A percentile compares a stretch with the other conserved stretches of the same genome.
Evolutionary conservation across 805 yeast species (phyloP).

Genomic region (Komagataella kurtzmanii): DNA sequence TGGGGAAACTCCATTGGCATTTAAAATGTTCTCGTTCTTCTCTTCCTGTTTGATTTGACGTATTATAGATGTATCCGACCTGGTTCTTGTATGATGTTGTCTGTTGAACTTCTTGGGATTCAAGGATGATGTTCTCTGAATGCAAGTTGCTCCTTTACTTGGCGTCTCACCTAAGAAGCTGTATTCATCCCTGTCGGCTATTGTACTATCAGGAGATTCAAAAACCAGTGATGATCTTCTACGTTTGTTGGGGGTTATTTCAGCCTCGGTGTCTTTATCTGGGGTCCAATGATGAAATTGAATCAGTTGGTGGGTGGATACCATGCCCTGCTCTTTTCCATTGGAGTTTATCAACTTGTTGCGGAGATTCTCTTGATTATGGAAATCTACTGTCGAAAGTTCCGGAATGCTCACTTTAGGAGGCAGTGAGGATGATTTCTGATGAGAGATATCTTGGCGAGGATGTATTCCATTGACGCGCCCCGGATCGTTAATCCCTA

Average conservation of each 20-base stretch:
- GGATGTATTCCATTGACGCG: not conserved
- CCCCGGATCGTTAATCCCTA: slow-evolving; percentile 8
- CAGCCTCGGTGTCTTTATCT: slow-evolving; percentile 3
- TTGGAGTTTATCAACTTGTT: slow-evolving; percentile 4
- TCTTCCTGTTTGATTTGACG: not conserved
- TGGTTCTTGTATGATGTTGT: not conserved
- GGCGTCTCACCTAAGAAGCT: not conserved
- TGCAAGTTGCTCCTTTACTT: not conserved
- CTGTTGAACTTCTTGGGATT: not conserved
- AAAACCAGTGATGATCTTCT: slow-evolving; percentile 1
- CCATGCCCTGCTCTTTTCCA: slow-evolving; percentile 17
- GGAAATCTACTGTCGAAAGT: slow-evolving; percentile 13
- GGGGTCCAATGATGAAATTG: slow-evolving; percentile 41
- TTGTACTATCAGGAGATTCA: not conserved
- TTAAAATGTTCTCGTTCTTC: not conserved
- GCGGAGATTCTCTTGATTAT: slow-evolving; percentile 6
- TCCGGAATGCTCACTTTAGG: slow-evolving; percentile 20
- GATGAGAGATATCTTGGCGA: not conserved
- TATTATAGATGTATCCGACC: not conserved
- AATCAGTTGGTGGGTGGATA: slow-evolving; percentile 24
- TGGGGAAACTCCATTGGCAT: not conserved
- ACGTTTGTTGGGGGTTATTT: not conserved
- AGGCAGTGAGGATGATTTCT: slow-evolving; percentile 20
- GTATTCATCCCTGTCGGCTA: not conserved
- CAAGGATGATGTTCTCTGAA: not conserved